phyloP scores from a whole-genome alignment of 1,284 basidiomycete genomes.

The Austropuccinia psidii region DNA sequence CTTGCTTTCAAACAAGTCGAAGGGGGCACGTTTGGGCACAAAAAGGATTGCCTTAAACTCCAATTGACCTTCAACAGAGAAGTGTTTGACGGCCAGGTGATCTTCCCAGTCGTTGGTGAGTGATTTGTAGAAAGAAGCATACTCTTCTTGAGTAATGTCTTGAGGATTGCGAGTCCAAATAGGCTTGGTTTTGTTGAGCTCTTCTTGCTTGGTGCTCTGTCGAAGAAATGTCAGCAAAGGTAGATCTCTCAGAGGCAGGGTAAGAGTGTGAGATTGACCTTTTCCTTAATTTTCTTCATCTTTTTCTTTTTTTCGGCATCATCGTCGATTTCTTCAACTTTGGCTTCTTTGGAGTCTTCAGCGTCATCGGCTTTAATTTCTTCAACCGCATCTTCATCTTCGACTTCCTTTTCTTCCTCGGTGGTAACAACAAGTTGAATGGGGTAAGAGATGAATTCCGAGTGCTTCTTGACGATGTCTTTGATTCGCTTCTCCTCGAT shows the following conservation, averaged over 20 bases:
- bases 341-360: constrained; percentile 59
- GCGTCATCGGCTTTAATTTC: constrained; percentile 62
- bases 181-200: constrained; percentile 99
- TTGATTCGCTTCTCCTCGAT: constrained; percentile 99
- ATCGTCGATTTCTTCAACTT: constrained; percentile 70
- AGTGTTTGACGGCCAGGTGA: constrained; percentile 98
- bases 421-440: constrained; percentile 98
- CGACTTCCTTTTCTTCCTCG: constrained; percentile 70
- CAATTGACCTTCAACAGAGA: constrained; percentile 99
- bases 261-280: background rate
- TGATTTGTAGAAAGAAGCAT: constrained; percentile 97
- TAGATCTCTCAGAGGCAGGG: background rate
- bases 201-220: constrained; percentile 79
- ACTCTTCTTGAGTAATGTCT: constrained; percentile 89
- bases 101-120: constrained; percentile 99
- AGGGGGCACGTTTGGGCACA: constrained; percentile 92
- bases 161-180: constrained; percentile 96
- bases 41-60: constrained; percentile 99
- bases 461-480: constrained; percentile 99
- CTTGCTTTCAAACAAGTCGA: constrained; percentile 99
- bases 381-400: constrained; percentile 44
- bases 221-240: constrained; percentile 42
- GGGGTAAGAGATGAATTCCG: constrained; percentile 99
- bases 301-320: constrained; percentile 87
- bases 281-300: constrained; percentile 91